Evolutionary conservation across 164 flowering plant species (phyloP), one percentile per base, ranked within the genome.

Genomic region (Annona squamosa): DNA sequence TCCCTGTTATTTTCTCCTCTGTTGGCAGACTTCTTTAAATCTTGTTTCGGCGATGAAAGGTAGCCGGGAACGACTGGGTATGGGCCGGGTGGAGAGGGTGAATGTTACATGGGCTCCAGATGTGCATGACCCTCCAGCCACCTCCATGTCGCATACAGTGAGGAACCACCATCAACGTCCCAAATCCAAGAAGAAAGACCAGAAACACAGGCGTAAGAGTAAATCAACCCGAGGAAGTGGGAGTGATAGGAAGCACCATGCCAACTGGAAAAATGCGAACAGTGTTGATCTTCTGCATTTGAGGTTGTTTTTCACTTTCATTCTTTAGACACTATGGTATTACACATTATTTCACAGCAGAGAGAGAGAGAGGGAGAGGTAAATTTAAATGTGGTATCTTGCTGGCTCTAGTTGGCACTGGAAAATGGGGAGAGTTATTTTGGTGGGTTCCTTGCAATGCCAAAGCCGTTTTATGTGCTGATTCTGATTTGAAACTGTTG

Each of bases 11-110:
- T 3, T 5, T 66, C 2, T 43, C 16, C 68, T 46, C 16, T 5
- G 17, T 63, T 63, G n/a, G 17, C 83, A 89, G 93, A 74, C 80
- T 72, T 82, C 87, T 62, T 41, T 70, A 76, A 83, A 86, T 81
- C 87, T 87, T 46, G 80, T 86, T 16, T 86, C 96, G 64, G 94
- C 97, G 37, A 71, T 92, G 84, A 92, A 94, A 84, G 98, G 97
- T 47, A 81, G 89, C 77, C 91, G 94, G 19, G 89, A 85, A 69
- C 85, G 86, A 66, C 79, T 70, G 48, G 94, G 94, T 0, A 70
- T 13, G 5, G 65, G 79, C 10, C 79, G 71, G 3, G 72, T 64
- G 47, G 5, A 13, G 82, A 89, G 84, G 70, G 76, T 89, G 70
- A 73, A 74, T 3, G 94, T 93, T 66, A 77, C 79, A 4, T 93